phyloP scores from a whole-genome alignment of 2,329 filamentous ascomycete species.

The Taxawa tesnikishii region DNA sequence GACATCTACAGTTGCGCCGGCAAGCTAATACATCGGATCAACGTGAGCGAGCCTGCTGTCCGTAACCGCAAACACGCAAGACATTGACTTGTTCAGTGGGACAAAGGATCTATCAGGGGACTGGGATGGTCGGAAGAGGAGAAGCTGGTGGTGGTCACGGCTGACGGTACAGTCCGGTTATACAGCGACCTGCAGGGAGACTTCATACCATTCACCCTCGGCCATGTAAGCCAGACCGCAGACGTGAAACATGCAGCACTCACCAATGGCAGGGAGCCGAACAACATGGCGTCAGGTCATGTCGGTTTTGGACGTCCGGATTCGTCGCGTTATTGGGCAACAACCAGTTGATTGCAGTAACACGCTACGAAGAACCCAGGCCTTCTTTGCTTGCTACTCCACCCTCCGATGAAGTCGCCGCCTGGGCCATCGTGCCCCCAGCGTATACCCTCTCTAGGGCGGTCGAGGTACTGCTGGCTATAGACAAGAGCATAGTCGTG shows the following conservation, averaged over 20 bases:
- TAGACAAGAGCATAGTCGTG: slow-evolving; percentile 72
- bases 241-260: too few species aligned
- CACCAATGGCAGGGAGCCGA: too few species aligned
- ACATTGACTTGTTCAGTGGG: slow-evolving; percentile 55
- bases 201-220: slow-evolving; percentile 87
- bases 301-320: slow-evolving; percentile 83
- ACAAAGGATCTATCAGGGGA: slow-evolving; percentile 74
- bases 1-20: slow-evolving; percentile 91
- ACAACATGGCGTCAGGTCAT: slow-evolving; percentile 75
- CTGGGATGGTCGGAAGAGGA: slow-evolving; percentile 97
- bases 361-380: slow-evolving; percentile 79
- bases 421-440: slow-evolving; percentile 83
- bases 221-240: too few species aligned
- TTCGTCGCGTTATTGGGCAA: slow-evolving; percentile 86
- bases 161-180: slow-evolving; percentile 81
- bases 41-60: too few species aligned
- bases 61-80: slow-evolving; percentile 10
- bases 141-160: slow-evolving; percentile 73
- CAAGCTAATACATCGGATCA: slow-evolving; percentile 71
- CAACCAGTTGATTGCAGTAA: slow-evolving; percentile 76
- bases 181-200: slow-evolving; percentile 89
- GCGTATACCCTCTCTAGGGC: slow-evolving; percentile 81
- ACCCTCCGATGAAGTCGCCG: slow-evolving; percentile 67
- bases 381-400: slow-evolving; percentile 68
- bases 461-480: slow-evolving; percentile 81